These are phyloP conservation scores for Ramularia endophylla DNA, from an alignment of 2,329 filamentous ascomycete genomes.

Conservation along the genomic window DNA sequence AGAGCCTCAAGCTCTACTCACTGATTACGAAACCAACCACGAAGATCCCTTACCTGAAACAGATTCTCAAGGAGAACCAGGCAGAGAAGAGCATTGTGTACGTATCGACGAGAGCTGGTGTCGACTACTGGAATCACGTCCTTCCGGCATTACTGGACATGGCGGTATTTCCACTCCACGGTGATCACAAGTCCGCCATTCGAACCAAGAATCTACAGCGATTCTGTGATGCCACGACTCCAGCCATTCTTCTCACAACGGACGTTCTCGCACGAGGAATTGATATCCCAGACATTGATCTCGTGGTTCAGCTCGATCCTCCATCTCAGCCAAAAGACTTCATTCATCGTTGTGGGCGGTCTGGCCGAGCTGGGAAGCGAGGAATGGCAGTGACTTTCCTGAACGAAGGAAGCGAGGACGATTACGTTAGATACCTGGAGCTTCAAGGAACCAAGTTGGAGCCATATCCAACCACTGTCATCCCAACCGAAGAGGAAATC, in stretches of 20 bases:
- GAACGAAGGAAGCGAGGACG: conserved; percentile 77
- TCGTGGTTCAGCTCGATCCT: conserved; percentile 84
- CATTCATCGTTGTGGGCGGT: conserved; percentile 59
- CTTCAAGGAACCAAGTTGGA: conserved; percentile 34
- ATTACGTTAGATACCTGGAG: conserved; percentile 76
- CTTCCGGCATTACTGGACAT: conserved; percentile 67
- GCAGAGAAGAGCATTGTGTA: conserved; percentile 88
- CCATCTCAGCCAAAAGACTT: conserved; percentile 83
- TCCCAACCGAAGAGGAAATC: conserved; percentile 55
- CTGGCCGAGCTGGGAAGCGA: conserved; percentile 58
- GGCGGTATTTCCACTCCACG: conserved; percentile 74
- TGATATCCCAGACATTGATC: conserved; percentile 85
- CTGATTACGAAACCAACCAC: conserved; percentile 67
- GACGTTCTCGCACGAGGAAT: conserved; percentile 86
- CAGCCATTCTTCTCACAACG: conserved; percentile 81
- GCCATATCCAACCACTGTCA: conserved; percentile 36
- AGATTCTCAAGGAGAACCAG: conserved; percentile 54
- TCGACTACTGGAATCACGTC: conserved; percentile 87
- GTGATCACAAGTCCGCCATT: conserved; percentile 83
- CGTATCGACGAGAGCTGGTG: conserved; percentile 85
- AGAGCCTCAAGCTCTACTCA: conserved; percentile 89
- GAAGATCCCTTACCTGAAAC: conserved; percentile 69
- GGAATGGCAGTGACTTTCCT: conserved; percentile 83
- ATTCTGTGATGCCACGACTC: conserved; percentile 68
- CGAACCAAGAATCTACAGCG: conserved; percentile 80